Evolutionary conservation across 805 yeast genomes (phyloP), one percentile per base, ranked within the genome.

Genomic region (Starmerella bombi): DNA sequence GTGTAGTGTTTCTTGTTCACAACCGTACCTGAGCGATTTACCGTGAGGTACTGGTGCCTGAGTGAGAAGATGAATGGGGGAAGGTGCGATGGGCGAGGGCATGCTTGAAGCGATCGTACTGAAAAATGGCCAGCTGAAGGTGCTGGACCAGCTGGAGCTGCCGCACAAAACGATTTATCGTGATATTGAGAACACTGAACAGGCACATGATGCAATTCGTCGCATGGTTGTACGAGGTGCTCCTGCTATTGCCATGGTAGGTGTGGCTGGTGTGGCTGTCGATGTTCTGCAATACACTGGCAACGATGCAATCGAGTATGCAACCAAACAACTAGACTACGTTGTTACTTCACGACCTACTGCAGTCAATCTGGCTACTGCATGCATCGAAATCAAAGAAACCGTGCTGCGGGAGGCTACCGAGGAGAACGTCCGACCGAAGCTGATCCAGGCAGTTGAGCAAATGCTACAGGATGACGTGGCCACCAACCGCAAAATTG

Each of bases 211-310:
- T 16, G 93, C 81, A n/a, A 88, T 88, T 59, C 77, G 75, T 55
- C 68, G 68, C 43, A 88, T 88, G 98, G 85, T 82, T 53, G 96
- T 93, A 4, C 70, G 98, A 58, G 98, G 98, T 29, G 98, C 98
- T 0, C 98, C 98, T 0, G 97, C 97, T 1, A 88, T 88, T 56
- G 96, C 96, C 46, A 82, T 88, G 43, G 96, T 88, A 2, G 97
- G 94, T 4, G 76, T 85, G 1, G 69, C 86, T 44, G 73, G 94
- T 2, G 71, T 88, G 3, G 77, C 82, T 2, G 75, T 80, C n/a
- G 95, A 88, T 49, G 60, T 74, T 3, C 61, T 60, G 41, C 52
- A 52, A 55, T 53, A 54, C 42, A 42, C 36, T 64, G 37, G 56
- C 46, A 27, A 49, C 44, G 43, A 41, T 14, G 31, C 36, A n/a